Conservation (phyloP, 2,329 filamentous ascomycete genomes). For the Dothistroma septosporum region DNA sequence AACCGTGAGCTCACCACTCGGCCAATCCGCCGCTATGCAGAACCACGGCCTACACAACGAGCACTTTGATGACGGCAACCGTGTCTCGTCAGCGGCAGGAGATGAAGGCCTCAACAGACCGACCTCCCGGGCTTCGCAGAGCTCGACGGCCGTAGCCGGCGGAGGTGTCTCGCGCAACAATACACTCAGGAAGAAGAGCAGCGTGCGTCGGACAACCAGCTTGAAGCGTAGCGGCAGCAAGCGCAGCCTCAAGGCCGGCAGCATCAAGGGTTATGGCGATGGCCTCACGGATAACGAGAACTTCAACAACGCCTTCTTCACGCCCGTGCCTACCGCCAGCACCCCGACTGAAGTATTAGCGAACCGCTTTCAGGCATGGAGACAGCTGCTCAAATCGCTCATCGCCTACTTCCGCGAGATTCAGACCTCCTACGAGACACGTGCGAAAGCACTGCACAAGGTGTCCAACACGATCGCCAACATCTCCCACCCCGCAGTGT, state of each 20-base stretch:
- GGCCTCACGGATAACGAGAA: constrained; percentile 57
- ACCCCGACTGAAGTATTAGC: constrained; percentile 85
- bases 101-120: constrained; percentile 57
- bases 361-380: constrained; percentile 90
- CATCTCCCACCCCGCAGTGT: constrained; percentile 66
- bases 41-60: constrained; percentile 37
- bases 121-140: constrained; percentile 45
- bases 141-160: constrained; percentile 42
- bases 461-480: constrained; percentile 82
- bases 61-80: constrained; percentile 66
- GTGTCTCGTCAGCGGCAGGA: constrained; percentile 61
- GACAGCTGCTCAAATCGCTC: constrained; percentile 89
- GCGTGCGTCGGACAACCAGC: constrained; percentile 68
- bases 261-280: constrained; percentile 69
- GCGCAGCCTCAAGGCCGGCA: constrained; percentile 77
- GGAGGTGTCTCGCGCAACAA: constrained; percentile 56
- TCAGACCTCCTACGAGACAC: constrained; percentile 80
- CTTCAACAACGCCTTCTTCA: constrained; percentile 78
- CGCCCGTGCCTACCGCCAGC: constrained; percentile 81
- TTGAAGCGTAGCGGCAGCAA: constrained; percentile 76
- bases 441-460: constrained; percentile 76
- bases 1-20: constrained; percentile 34
- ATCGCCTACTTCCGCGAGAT: constrained; percentile 93
- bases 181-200: constrained; percentile 85
- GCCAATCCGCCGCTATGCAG: constrained; percentile 36